Evolutionary conservation across 2,329 filamentous ascomycete species (phyloP).

Genomic region (Aspergillus carbonarius): DNA sequence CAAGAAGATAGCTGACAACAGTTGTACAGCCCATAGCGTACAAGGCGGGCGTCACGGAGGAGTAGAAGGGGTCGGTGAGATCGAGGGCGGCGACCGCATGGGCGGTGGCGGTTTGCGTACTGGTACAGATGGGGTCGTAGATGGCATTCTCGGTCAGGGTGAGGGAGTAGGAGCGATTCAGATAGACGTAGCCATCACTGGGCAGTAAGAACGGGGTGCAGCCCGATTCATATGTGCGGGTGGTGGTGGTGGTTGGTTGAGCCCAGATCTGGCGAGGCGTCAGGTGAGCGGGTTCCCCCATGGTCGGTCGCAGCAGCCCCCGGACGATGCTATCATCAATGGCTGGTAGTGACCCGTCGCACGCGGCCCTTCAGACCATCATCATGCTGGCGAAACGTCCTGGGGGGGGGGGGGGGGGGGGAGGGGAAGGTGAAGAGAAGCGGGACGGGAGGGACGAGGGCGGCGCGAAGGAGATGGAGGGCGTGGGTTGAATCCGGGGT

Average conservation of each 20-base stretch:
- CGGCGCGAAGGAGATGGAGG: not conserved
- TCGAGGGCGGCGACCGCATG: constrained; percentile 58
- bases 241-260: constrained; percentile 38
- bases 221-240: constrained; percentile 43
- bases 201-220: constrained; percentile 65
- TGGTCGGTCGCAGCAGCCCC: constrained; percentile 21
- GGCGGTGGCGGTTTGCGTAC: constrained; percentile 29
- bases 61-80: constrained; percentile 84
- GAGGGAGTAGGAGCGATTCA: constrained; percentile 44
- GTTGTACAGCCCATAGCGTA: constrained; percentile 92
- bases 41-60: constrained; percentile 86
- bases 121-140: constrained; percentile 52
- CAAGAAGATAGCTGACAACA: constrained; percentile 84
- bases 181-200: constrained; percentile 45
- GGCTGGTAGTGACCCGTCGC: not conserved
- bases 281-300: constrained; percentile 34
- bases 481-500: no score
- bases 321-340: not conserved
- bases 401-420: not conserved
- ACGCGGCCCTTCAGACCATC: not conserved
- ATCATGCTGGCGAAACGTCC: not conserved
- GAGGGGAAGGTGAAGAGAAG: not conserved
- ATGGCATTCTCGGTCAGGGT: constrained; percentile 50
- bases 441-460: not conserved
- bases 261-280: constrained; percentile 44